These are phyloP conservation scores for Mucor ambiguus DNA, from an alignment of 371 early-diverging fungal genomes.

Conservation along the genomic window DNA sequence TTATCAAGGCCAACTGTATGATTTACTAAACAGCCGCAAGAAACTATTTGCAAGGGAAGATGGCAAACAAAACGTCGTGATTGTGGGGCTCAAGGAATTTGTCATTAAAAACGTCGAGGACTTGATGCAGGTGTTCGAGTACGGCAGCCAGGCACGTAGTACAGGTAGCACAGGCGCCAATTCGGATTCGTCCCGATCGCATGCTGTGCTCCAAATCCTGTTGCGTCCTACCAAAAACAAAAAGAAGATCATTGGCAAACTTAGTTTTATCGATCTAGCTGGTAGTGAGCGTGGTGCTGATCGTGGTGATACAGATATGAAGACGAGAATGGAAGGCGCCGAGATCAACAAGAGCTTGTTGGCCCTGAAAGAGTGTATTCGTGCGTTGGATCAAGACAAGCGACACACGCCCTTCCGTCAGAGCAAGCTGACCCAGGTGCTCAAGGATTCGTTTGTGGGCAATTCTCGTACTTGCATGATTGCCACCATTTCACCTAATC, in stretches of 20 bases:
- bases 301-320: constrained; percentile 88
- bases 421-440: constrained; percentile 95
- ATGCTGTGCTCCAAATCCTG: constrained; percentile 93
- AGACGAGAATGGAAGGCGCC: constrained; percentile 97
- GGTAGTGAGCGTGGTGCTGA: constrained; percentile 96
- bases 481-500: constrained; percentile 95
- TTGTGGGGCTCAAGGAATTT: constrained; percentile 86
- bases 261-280: constrained; percentile 90
- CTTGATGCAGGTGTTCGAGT: constrained; percentile 91
- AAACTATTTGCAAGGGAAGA: constrained; percentile 94
- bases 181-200: constrained; percentile 79
- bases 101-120: constrained; percentile 83
- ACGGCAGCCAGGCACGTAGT: constrained; percentile 87
- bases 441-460: constrained; percentile 98
- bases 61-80: constrained; percentile 92
- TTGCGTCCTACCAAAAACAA: constrained; percentile 61
- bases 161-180: constrained; percentile 91
- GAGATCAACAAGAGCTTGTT: constrained; percentile 99
- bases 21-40: constrained; percentile 89
- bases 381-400: constrained; percentile 95
- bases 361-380: constrained; percentile 98
- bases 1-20: constrained; percentile 95
- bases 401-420: constrained; percentile 98
- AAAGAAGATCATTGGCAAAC: constrained; percentile 65
- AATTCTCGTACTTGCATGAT: constrained; percentile 98